Conservation (phyloP, 306 rosid species). For the Cucumis sativus region Cucumber_9930_V3 NC_026661.2:19015001-19015500, state of each 20-base stretch:
- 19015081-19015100: not conserved
- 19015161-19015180: too few species aligned
- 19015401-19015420: not conserved
- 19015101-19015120: not conserved
- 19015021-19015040: not conserved
- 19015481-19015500: slow-evolving; percentile 96
- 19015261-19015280: too few species aligned
- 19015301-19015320: not conserved
- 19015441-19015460: not conserved
- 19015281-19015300: too few species aligned
- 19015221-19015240: too few species aligned
- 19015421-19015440: not conserved
- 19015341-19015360: not conserved
- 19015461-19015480: slow-evolving; percentile 50
- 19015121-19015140: not conserved
- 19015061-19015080: not conserved
- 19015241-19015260: too few species aligned
- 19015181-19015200: too few species aligned
- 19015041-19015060: not conserved
- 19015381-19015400: not conserved
- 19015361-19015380: not conserved
- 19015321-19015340: not conserved
- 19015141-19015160: too few species aligned
- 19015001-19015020: not conserved
- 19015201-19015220: too few species aligned